These are phyloP conservation scores for Podaxis sp. DNA, from an alignment of 768 basidiomycete genomes.

Conservation along the genomic window DNA sequence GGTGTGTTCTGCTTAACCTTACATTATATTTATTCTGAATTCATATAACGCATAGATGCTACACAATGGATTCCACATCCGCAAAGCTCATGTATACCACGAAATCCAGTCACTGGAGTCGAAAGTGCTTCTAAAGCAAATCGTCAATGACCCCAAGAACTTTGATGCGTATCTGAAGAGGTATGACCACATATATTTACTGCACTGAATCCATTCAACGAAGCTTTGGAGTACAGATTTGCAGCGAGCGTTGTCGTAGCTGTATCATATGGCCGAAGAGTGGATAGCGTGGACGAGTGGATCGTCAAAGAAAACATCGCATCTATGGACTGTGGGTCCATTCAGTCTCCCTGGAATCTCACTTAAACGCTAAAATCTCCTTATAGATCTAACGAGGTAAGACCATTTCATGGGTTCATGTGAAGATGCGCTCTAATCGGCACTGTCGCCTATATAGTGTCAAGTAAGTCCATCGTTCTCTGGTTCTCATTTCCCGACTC, in stretches of 20 bases:
- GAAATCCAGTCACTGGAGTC: slow-evolving; percentile 50
- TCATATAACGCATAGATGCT: slow-evolving; percentile 31
- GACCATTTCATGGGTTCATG: background rate
- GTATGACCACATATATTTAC: slow-evolving; percentile 17
- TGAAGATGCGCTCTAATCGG: background rate
- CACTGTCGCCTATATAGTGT: background rate
- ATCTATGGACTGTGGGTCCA: slow-evolving; percentile 39
- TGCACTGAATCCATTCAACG: background rate
- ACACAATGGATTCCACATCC: slow-evolving; percentile 42
- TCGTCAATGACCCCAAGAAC: slow-evolving; percentile 36
- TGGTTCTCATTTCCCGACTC: background rate
- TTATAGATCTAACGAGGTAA: slow-evolving; percentile 11
- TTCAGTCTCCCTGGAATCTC: background rate
- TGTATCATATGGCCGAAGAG: slow-evolving; percentile 29
- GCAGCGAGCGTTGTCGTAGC: slow-evolving; percentile 36
- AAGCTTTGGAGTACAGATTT: slow-evolving; percentile 27
- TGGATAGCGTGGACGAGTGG: slow-evolving; percentile 46
- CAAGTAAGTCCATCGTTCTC: slow-evolving; percentile 1
- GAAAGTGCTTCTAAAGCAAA: slow-evolving; percentile 40
- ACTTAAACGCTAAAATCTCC: background rate
- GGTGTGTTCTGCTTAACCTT: slow-evolving; percentile 22
- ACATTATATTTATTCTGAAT: background rate
- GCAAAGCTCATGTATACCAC: slow-evolving; percentile 41
- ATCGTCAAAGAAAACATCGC: slow-evolving; percentile 46
- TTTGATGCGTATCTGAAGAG: slow-evolving; percentile 43